Percentiles rank a stretch among this genome's conserved stretches.
Conservation (phyloP, 2,329 filamentous ascomycete species). For the Verticillium albo-atrum region DNA sequence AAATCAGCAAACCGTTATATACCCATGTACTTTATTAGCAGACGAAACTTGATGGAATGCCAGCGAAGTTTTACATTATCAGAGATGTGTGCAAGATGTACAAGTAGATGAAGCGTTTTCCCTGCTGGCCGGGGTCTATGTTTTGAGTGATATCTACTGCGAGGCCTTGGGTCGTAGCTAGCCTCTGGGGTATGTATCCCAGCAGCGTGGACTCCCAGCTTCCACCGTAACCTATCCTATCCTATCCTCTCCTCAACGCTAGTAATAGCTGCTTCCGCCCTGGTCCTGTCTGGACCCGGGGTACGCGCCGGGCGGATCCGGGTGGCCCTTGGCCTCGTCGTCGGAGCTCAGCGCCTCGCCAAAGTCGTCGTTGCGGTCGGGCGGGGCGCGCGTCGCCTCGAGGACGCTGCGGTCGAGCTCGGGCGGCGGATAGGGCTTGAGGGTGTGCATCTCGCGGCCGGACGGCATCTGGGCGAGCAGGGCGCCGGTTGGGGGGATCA, state of each 20-base stretch:
- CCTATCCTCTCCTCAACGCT: background rate
- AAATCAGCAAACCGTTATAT: background rate
- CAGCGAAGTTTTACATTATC: background rate
- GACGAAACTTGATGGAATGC: background rate
- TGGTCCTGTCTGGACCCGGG: constrained; percentile 39
- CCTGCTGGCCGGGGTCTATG: background rate
- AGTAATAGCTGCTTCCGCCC: constrained; percentile 34
- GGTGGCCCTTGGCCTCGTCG: constrained; percentile 22
- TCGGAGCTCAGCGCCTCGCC: constrained; percentile 32
- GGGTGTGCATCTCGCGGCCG: constrained; percentile 76
- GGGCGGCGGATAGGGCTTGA: constrained; percentile 65
- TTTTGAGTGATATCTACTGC: background rate
- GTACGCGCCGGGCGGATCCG: constrained; percentile 42
- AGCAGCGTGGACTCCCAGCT: no score
- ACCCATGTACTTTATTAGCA: background rate
- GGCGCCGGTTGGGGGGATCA: constrained; percentile 66
- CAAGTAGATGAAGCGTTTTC: background rate
- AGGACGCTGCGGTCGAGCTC: constrained; percentile 61
- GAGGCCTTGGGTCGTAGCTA: no score
- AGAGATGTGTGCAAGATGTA: background rate
- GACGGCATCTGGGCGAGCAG: constrained; percentile 78
- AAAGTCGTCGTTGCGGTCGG: constrained; percentile 33
- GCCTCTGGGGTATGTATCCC: no score
- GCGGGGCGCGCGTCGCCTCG: constrained; percentile 53
- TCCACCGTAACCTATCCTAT: background rate